phyloP scores from a whole-genome alignment of 192 early-diverging fungal genomes.

The Gaertneriomyces semiglobifer region DNA sequence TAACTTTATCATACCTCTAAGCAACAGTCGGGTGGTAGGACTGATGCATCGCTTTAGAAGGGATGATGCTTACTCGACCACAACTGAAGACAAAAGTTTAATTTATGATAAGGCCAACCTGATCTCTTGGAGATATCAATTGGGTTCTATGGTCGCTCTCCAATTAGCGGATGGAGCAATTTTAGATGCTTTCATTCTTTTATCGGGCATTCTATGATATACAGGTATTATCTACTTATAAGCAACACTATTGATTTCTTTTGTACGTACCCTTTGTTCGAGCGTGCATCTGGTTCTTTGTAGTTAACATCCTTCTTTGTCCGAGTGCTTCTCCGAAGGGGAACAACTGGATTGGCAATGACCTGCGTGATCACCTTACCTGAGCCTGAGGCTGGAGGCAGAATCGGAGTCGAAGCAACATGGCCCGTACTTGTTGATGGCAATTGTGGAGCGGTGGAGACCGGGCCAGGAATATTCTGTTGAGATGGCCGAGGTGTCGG shows the following conservation, averaged over 20 bases:
- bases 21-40: not conserved
- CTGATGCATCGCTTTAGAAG: not conserved
- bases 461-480: too few species aligned
- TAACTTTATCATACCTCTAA: not conserved
- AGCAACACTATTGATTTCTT: not conserved
- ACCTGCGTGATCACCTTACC: too few species aligned
- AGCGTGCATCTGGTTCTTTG: slow-evolving; percentile 3
- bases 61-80: not conserved
- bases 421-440: too few species aligned
- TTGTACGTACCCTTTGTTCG: not conserved
- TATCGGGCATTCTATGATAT: not conserved
- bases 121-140: not conserved
- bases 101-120: not conserved
- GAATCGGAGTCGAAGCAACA: too few species aligned
- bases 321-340: not conserved
- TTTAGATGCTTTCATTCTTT: not conserved
- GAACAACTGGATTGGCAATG: too few species aligned
- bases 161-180: not conserved
- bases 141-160: not conserved
- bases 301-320: not conserved
- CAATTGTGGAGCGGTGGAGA: too few species aligned
- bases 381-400: too few species aligned
- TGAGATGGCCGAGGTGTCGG: too few species aligned
- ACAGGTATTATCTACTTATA: not conserved
- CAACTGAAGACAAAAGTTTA: not conserved